Base-by-base conservation (phyloP, 768 basidiomycete genomes). In the Auriscalpium microsporum region DNA sequence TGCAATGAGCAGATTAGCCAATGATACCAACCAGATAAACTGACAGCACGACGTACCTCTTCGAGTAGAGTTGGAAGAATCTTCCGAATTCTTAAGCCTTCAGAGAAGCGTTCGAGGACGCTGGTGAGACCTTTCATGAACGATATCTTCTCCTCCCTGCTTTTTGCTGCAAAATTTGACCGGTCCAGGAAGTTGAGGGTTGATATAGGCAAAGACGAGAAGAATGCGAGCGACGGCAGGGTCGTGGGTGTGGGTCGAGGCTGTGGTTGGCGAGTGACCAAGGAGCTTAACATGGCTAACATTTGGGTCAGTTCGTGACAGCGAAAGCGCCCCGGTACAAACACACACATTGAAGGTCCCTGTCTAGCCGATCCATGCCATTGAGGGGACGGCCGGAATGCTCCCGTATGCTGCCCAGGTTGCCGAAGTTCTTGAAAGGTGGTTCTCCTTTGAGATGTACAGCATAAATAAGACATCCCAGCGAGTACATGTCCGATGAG, bases 141-240 rank as follows among this genome's bases (percentile, higher is more conserved):
- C 0, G 90, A 89, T 28, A 96, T 86, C 68, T 98, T 98, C 66
- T 97, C 96, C 72, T 98, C 95, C 54, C 87, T 74, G 2, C 93
- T 86, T 70, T 97, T 96, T 0, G 91, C 83, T 0, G 94, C 90
- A 67, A 98, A 99, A 56, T 87, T 95, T 4, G 94, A 90, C 13
- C 95, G 84, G 64, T 98, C 95, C 53, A 99, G 74, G 72, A 98
- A 99, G 65, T 93, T 94, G 35, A 99, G 78, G 0, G 95, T 98
- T 2, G 91, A 94, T 21, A 98, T 94, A 8, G 95, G 91, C 10
- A 98, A 75, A 4, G 93, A 95, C 1, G 91, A 94, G 73, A 99
- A 98, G 76, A 94, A 97, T 0, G 93, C 67, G 64, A 93, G 86
- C 0, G 86, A 80, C 4, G 93, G 87, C 23, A 98, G 79, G 3